Percentiles rank a stretch among this genome's conserved stretches.
These are phyloP conservation scores for Kluyveromyces marxianus DNA, from an alignment of 1,139 yeast genomes.

Conservation along the genomic window DNA sequence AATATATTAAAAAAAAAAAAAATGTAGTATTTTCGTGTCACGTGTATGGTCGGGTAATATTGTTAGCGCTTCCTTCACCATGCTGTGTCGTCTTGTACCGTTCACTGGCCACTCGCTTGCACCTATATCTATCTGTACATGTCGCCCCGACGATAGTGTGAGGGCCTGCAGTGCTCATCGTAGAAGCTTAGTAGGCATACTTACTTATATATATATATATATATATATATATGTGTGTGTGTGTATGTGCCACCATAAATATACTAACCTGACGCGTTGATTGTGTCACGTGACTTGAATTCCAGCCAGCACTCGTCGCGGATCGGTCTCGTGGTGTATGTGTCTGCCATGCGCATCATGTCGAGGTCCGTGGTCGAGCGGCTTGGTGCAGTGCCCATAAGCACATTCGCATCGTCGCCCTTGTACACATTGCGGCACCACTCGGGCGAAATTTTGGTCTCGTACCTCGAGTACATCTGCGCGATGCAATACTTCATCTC, in stretches of 20 bases:
- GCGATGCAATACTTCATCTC: slow-evolving; percentile 58
- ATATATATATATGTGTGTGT: not conserved
- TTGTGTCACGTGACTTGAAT: slow-evolving; percentile 14
- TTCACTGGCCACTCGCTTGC: too few species aligned
- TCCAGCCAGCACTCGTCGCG: slow-evolving; percentile 47
- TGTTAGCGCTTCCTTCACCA: too few species aligned
- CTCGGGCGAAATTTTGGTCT: slow-evolving; percentile 33
- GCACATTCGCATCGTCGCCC: slow-evolving; percentile 18
- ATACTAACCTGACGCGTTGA: not conserved
- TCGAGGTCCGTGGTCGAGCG: slow-evolving; percentile 34
- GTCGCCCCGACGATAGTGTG: too few species aligned
- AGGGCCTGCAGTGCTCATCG: too few species aligned
- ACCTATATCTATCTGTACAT: too few species aligned
- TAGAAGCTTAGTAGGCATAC: too few species aligned
- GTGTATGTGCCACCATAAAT: not conserved
- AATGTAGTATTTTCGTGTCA: too few species aligned
- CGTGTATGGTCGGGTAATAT: too few species aligned
- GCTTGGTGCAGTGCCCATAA: slow-evolving; percentile 27
- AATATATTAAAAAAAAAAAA: too few species aligned
- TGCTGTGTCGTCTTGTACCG: too few species aligned
- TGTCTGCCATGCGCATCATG: slow-evolving; percentile 45
- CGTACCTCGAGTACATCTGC: slow-evolving; percentile 45
- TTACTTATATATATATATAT: not conserved
- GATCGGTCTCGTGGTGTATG: slow-evolving; percentile 45
- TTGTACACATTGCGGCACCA: slow-evolving; percentile 37